Evolutionary conservation across 2,329 filamentous ascomycete genomes (phyloP), one percentile per base, ranked within the genome.

Genomic region (Drechslera avenae): DNA sequence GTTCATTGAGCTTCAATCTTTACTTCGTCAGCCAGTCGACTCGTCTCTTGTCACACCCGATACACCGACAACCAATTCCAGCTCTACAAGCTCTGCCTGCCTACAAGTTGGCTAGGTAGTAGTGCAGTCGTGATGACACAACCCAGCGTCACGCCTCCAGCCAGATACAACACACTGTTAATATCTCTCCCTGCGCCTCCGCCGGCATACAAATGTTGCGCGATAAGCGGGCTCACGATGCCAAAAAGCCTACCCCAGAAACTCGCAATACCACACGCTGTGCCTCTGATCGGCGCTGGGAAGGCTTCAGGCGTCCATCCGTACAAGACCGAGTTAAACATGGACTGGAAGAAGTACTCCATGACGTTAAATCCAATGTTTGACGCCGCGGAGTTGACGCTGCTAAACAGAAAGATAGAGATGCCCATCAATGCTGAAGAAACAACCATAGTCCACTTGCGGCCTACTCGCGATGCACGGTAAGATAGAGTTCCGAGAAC

Each of bases 211-310:
- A 69, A 63, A n/a, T 79, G 71, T 56, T 82, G 78, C 4, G 80
- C 81, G 45, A 83, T 81, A 31, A 85, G 60, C 0, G 83, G 83
- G 31, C 80, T 81, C 13, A 85, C 76, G 36, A 86, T 85, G 8
- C 81, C 79, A 56, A 83, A 83, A 18, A 85, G 46, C 2, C 83
- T 68, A 1, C 83, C 83, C 81, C 81, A 84, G 60, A 84, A 85
- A 52, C 79, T 81, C 2, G 82, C 81, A 10, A 84, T 54, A 0
- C 83, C 83, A 57, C 79, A 81, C 0, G 83, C 73, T 0, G 79
- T 83, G 3, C 79, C 81, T 30, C 79, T 66, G 13, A 83, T 76
- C 0, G 76, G 75, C 3, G 80, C 78, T 0, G 79, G 78, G 53
- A 81, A 82, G 5, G 76, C 75, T 56, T 81, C 79, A 1, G 79